These are phyloP conservation scores for Colletotrichum siamense DNA, from an alignment of 2,329 filamentous ascomycete genomes.

Conservation along the genomic window DNA sequence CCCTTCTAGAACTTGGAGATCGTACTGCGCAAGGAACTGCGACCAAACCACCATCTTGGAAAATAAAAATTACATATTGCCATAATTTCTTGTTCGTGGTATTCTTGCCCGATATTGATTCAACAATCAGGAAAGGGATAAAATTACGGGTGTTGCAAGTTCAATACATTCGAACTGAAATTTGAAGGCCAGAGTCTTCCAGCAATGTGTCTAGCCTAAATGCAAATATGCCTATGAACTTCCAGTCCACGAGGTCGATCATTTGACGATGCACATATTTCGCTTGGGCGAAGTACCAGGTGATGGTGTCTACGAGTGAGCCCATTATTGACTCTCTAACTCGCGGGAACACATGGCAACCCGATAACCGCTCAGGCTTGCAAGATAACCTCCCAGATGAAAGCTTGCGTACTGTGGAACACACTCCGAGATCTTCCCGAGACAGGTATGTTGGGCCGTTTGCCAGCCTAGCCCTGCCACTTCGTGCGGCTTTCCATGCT, in stretches of 20 bases:
- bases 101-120: background rate
- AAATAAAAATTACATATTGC: rapidly evolving
- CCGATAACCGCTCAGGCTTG: background rate
- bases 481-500: background rate
- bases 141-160: rapidly evolving
- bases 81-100: rapidly evolving
- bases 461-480: background rate
- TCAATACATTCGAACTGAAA: background rate
- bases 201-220: background rate
- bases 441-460: background rate
- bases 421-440: background rate
- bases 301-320: background rate
- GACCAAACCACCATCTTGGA: background rate
- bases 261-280: background rate
- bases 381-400: background rate
- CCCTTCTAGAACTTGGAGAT: background rate
- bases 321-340: background rate
- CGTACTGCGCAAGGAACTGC: background rate
- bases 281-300: background rate
- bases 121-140: rapidly evolving
- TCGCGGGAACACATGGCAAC: background rate
- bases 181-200: background rate
- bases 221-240: background rate
- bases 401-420: background rate
- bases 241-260: background rate